Evolutionary conservation across 2,329 filamentous ascomycete genomes (phyloP), one percentile per base, ranked within the genome.

Genomic region (Stemphylium lycopersici): DNA sequence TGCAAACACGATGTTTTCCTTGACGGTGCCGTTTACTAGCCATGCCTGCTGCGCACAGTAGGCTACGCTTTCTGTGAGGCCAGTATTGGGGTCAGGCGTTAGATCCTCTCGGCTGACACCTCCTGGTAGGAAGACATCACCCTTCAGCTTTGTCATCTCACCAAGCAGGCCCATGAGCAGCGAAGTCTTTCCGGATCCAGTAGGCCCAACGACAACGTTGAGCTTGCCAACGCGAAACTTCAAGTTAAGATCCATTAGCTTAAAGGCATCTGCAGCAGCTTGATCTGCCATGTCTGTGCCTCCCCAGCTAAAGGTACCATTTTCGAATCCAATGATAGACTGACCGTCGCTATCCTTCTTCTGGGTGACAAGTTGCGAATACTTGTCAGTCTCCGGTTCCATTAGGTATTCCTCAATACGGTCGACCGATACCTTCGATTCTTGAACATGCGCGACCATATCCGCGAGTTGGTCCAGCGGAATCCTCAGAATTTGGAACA

Each of bases 371-470:
- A 99, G 83, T 71, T 98, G 95, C 33, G 85, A 81, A 71, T 97
- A 98, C 75, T 99, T 99, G 54, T 96, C 91, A 0, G 95, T 99
- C 78, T 99, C 95, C 6, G 95, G 92, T 72, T 99, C 95, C 52
- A 84, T 87, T 37, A 99, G 77, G 68, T 97, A 99, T 66, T 96
- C 90, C 70, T 99, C 93, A 6, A 99, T 91, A 80, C 95, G 93
- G 69, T 97, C 93, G 46, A 99, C 87, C 0, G 95, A 99, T 16
- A 99, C 93, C 78, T 96, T 96, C 20, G 93, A 91, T 77, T 99
- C 95, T 78, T 97, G 92, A 3, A 99, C 93, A 77, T 98, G 95
- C 10, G 95, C 95, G 70, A 98, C 89, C 95, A 99, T 99, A 76
- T 99, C 95, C 45, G 95, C 95, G 48, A 99, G 83, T 77, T 98